Percentiles rank a stretch among this genome's conserved stretches.
phyloP scores from a whole-genome alignment of 495 filamentous ascomycete genomes.

The Hyaloscypha finlandica region DNA sequence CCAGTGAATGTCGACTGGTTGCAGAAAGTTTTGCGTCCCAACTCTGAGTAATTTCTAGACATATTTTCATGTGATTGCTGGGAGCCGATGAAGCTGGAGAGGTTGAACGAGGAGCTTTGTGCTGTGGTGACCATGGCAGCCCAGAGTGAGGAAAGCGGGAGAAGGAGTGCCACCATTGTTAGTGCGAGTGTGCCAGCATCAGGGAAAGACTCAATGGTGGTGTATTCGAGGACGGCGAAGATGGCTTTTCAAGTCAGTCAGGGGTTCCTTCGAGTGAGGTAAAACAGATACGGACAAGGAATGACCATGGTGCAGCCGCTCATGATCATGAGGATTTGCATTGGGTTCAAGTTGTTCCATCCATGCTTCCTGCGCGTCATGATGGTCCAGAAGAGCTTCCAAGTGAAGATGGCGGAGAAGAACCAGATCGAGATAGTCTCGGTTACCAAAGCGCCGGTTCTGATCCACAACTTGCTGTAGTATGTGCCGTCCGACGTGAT shows the following conservation, averaged over 20 bases:
- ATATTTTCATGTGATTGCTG: neutral
- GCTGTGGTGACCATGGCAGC: conserved; percentile 42
- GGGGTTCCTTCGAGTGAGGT: conserved; percentile 1
- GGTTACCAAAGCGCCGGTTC: conserved; percentile 52
- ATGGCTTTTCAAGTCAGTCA: conserved; percentile 51
- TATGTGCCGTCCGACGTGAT: conserved; percentile 42
- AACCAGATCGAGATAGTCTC: conserved; percentile 69
- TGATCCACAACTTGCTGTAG: conserved; percentile 45
- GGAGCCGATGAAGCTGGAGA: conserved; percentile 6
- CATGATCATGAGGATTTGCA: conserved; percentile 74
- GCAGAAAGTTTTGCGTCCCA: neutral
- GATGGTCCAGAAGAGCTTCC: conserved; percentile 67
- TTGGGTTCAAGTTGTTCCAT: conserved; percentile 60
- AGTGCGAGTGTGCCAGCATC: conserved; percentile 61
- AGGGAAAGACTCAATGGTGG: conserved; percentile 45
- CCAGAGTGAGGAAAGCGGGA: conserved; percentile 83
- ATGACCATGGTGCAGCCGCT: conserved; percentile 77
- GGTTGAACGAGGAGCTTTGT: conserved; percentile 6
- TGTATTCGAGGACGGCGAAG: conserved; percentile 68
- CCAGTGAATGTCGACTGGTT: neutral
- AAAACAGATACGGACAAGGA: conserved; percentile 59
- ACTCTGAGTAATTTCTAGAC: neutral
- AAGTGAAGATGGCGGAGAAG: conserved; percentile 73
- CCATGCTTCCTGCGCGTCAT: conserved; percentile 56
- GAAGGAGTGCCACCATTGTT: conserved; percentile 69